Conservation (phyloP, 176 grass and related monocot genomes). For the Poa pratensis region DNA sequence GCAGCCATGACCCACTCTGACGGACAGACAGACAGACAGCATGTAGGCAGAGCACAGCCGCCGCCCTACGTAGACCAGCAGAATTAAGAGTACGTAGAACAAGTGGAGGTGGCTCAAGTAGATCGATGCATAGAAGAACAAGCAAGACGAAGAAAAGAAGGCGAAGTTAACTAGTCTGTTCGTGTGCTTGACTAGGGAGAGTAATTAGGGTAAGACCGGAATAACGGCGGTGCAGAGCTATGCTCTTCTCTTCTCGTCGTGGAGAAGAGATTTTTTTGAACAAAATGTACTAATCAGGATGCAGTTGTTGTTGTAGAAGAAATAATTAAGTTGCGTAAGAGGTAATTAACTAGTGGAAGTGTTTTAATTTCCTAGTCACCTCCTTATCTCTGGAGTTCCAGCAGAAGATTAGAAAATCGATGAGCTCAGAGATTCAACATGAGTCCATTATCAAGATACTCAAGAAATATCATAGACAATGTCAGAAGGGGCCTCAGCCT, state of each 20-base stretch:
- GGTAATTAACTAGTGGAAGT: slow-evolving; percentile 8
- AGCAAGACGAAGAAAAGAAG: not conserved
- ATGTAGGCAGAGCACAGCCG: not conserved
- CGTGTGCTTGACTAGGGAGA: slow-evolving; percentile 16
- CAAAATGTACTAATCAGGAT: slow-evolving; percentile 21
- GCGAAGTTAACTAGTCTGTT: not conserved
- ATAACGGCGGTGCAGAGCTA: slow-evolving; percentile 10
- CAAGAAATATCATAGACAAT: too few relatives aligned
- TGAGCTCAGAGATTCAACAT: too few relatives aligned
- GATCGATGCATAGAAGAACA: slow-evolving; percentile 1
- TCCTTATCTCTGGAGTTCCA: not conserved
- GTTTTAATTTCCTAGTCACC: not conserved
- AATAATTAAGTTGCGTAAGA: not conserved
- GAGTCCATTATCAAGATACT: too few relatives aligned
- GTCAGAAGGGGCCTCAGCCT: too few relatives aligned
- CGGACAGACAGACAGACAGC: not conserved
- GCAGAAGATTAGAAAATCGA: not conserved
- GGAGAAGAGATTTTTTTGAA: not conserved
- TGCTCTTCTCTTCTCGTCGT: not conserved
- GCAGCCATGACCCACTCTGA: slow-evolving; percentile 23
- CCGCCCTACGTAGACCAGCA: slow-evolving; percentile 24
- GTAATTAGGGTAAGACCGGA: not conserved
- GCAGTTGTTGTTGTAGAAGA: not conserved
- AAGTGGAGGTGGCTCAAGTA: slow-evolving; percentile 41
- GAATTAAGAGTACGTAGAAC: slow-evolving; percentile 37